These are phyloP conservation scores for Cyclanthera cordifolia DNA, from an alignment of 306 rosid genomes.

Conservation along the genomic window DNA sequence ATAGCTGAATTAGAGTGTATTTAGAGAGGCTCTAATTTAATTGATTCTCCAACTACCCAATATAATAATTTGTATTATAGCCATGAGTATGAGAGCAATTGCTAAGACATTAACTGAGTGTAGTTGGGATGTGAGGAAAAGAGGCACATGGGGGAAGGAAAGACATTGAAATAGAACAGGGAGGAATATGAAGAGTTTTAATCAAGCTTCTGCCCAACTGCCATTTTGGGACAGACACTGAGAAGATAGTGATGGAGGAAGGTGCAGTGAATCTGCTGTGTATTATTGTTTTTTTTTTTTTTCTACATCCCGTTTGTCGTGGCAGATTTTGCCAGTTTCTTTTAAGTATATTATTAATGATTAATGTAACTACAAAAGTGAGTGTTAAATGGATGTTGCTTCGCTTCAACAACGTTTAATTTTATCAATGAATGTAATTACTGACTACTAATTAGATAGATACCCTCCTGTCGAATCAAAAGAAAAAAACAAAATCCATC, in stretches of 20 bases:
- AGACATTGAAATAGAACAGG: conserved; percentile 8
- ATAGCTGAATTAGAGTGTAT: not conserved
- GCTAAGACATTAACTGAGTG: no score
- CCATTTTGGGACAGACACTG: conserved; percentile 19
- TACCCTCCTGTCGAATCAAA: not conserved
- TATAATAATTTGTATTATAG: no score
- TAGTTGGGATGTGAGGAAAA: no score
- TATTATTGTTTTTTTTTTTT: conserved; percentile 22
- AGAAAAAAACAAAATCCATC: no score
- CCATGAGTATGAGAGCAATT: no score
- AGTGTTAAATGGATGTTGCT: not conserved
- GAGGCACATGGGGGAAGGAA: conserved; percentile 40
- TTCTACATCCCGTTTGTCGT: conserved; percentile 15
- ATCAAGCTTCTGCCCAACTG: conserved; percentile 38
- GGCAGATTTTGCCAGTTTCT: not conserved
- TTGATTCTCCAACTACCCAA: not conserved
- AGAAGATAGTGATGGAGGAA: conserved; percentile 8
- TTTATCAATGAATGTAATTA: not conserved
- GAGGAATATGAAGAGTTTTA: conserved; percentile 3
- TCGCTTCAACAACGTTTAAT: not conserved
- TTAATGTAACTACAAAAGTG: not conserved
- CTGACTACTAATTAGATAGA: not conserved
- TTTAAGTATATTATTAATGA: no score
- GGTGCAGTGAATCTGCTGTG: conserved; percentile 22
- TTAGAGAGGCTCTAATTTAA: not conserved